Evolutionary conservation across 495 filamentous ascomycete species (phyloP).

Genomic region (Choiromyces venosus): DNA sequence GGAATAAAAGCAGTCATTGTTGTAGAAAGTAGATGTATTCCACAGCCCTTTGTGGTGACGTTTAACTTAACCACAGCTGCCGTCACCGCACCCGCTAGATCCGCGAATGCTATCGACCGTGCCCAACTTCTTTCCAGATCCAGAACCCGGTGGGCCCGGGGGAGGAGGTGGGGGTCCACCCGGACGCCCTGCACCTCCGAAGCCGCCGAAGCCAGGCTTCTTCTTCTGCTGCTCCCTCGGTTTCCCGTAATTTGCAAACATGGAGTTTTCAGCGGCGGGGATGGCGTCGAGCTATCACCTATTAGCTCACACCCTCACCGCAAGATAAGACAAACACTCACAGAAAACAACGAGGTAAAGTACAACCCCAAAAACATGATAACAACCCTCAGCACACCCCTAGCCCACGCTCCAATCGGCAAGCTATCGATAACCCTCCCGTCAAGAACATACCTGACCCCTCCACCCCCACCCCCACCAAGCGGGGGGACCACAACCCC

Average conservation of each 20-base stretch:
- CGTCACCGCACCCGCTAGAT: constrained; percentile 10
- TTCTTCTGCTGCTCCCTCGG: neutral
- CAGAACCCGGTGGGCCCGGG: constrained; percentile 15
- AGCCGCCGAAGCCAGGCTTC: neutral
- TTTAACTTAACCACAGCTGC: neutral
- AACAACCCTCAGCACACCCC: constrained; percentile 48
- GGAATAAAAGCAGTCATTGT: too few relatives aligned
- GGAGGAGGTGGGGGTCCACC: constrained; percentile 1
- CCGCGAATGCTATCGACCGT: constrained; percentile 33
- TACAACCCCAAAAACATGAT: constrained; percentile 59
- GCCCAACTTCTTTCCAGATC: constrained; percentile 26
- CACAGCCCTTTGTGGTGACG: neutral
- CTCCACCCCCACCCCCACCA: constrained; percentile 20
- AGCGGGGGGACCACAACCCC: constrained; percentile 42
- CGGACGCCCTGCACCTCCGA: constrained; percentile 14
- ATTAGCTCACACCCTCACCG: neutral
- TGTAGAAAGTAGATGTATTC: neutral
- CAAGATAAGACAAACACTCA: constrained; percentile 33
- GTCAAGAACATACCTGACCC: constrained; percentile 38
- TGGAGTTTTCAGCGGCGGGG: constrained; percentile 56
- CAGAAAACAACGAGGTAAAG: constrained; percentile 54
- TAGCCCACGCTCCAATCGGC: constrained; percentile 45
- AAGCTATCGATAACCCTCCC: constrained; percentile 23
- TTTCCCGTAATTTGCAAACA: constrained; percentile 53
- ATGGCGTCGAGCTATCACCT: constrained; percentile 59